Conservation (phyloP, 371 early-diverging fungal genomes). For the Mucor irregularis region DNA sequence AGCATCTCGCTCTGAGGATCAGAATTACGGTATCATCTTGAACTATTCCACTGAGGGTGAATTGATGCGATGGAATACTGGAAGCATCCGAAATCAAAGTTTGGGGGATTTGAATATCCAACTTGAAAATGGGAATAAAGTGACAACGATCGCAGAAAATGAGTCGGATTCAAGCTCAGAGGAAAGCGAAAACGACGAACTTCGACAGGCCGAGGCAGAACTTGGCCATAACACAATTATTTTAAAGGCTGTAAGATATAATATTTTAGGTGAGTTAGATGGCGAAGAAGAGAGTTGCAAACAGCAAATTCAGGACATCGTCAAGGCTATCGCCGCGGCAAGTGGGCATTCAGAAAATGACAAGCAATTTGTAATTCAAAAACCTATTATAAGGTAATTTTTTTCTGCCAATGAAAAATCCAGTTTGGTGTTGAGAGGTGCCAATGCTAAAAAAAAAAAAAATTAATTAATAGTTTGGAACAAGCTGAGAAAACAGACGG, state of each 20-base stretch:
- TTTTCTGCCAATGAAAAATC: too few relatives aligned
- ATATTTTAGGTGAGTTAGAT: slow-evolving; percentile 42
- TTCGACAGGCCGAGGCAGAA: neutral
- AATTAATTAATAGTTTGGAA: slow-evolving; percentile 20
- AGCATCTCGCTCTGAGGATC: slow-evolving; percentile 39
- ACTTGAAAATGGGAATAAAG: neutral
- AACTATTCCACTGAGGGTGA: slow-evolving; percentile 53
- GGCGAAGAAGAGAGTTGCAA: slow-evolving; percentile 35
- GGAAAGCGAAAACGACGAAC: neutral
- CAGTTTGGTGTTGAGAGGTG: too few relatives aligned
- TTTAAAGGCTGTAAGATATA: slow-evolving; percentile 48
- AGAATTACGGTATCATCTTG: slow-evolving; percentile 63
- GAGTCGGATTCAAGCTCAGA: neutral
- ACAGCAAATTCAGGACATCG: slow-evolving; percentile 39
- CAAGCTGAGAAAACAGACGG: slow-evolving; percentile 50
- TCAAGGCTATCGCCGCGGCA: slow-evolving; percentile 23
- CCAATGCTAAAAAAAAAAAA: too few relatives aligned
- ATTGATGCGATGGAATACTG: slow-evolving; percentile 58
- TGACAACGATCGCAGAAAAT: neutral
- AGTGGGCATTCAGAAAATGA: slow-evolving; percentile 21
- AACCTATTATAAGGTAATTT: slow-evolving; percentile 43
- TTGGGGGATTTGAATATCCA: slow-evolving; percentile 30
- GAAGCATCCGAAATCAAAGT: slow-evolving; percentile 56
- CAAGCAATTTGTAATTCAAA: slow-evolving; percentile 24
- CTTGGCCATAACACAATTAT: slow-evolving; percentile 8